Evolutionary conservation across 75 land plant species (phyloP), one percentile per base, ranked within the genome.

Genomic region (Pinus taeda): DNA sequence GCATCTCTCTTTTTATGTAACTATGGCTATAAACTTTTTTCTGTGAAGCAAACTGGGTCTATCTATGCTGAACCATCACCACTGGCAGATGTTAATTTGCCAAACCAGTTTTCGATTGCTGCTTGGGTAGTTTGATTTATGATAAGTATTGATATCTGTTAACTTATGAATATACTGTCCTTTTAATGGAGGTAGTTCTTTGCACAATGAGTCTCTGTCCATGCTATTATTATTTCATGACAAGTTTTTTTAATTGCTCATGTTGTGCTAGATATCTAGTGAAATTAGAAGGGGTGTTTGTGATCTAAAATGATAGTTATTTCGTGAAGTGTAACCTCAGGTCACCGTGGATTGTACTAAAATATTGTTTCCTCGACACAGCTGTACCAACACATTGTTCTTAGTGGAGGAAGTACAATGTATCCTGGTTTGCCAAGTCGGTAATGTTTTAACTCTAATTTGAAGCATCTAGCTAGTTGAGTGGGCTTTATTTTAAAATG

Each of bases 351-450:
- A 74, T 7, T 6, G 30, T 21, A 63, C 42, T 20, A 62, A 66
- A 11, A 76, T 26, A 15, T 76, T 76, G 33, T 60, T 63, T 76
- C 26, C 15, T 39, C 22, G 37, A 71, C 83, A 82, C 98, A 97
- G 99, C 92, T 97, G 22, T 97, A 97, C 85, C 98, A 95, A 75
- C 98, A 95, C 80, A 95, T 97, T 78, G 99, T 97, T 57, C 85
- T 97, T 30, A 97, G 99, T 82, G 99, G 99, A 73, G 99, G 99
- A 75, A 97, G 95, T 78, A 97, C 99, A 57, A 97, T 97, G 99
- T 97, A 95, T 86, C 99, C 99, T 77, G 99, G 99, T 76, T 82
- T 97, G 80, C 99, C 99, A 65, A 97, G 99, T 86, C 90, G 98
- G 99, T 95, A 88, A 63, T 79, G n/a, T 60, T 12, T 22, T 55